Evolutionary conservation across 148 eudicot species (phyloP), one percentile per base, ranked within the genome.

Genomic region (Rhododendron williamsianum): DNA sequence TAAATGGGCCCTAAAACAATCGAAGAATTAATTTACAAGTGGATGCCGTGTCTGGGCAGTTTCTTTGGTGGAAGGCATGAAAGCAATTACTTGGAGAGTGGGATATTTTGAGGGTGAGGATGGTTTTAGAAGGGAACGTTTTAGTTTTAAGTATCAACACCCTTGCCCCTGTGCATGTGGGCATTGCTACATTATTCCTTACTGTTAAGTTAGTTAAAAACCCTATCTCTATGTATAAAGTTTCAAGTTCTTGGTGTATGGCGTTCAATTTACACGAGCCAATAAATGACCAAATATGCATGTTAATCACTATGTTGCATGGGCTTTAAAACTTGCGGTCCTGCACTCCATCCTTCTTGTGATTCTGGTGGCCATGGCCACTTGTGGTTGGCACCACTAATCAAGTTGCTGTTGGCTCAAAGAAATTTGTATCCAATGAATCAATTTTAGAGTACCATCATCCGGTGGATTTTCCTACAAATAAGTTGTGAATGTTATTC

Each of bases 11-110:
- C 30, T 41, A 12, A 18, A 76, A 15, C 45, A 41, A 19, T 35
- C 0, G 79, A 41, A 76, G n/a, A 76, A 72, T 73, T 1, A 23
- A 15, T 36, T 74, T 65, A 65, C 12, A 65, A 65, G 72, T 65
- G 35, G 72, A 65, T 36, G 9, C 7, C 19, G 21, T 43, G 30
- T 21, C 25, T 1, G 9, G 81, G 52, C n/a, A 15, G 81, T 78
- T 78, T 78, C 81, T 78, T 78, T 30, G 2, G n/a, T 41, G 79
- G 80, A 38, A 78, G 56, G 49, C 19, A 46, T 78, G 58, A 78
- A 49, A 45, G 81, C 81, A 48, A n/a, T 58, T 58, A 1, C 65
- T 19, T 58, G 65, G 27, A 63, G 71, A 63, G 27, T 13, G 49
- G 54, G 54, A 45, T 5, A 46, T 76, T 74, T 67, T 69, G 79